Evolutionary conservation across 768 basidiomycete genomes (phyloP), one percentile per base, ranked within the genome.

Genomic region (Tubosaeta brunneosetosa): DNA sequence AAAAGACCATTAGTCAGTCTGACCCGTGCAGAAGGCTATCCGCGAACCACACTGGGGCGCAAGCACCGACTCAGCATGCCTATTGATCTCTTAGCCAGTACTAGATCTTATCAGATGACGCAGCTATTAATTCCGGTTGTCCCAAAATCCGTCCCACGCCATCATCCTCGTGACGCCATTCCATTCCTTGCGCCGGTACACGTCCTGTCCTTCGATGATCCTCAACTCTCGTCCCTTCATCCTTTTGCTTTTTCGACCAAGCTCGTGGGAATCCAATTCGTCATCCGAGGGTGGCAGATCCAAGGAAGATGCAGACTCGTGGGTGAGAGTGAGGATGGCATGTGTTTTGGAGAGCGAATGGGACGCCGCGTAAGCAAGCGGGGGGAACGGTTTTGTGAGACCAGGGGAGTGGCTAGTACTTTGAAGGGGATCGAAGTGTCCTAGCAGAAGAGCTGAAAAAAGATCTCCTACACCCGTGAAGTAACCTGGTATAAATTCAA

Each of bases 401-500:
- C 38, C 17, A 14, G 44, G 50, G 16, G 55, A 40, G 6, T 47
- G 1, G 38, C 19, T 31, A n/a, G n/a, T n/a, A 17, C 26, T 25
- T 22, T 29, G 62, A 17, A 57, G 54, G 43, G 74, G 67, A 40
- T 76, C 65, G 68, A 84, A 97, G 62, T 94, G 87, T 0, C 84
- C 94, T 4, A 95, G 76, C 26, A 94, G 82, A 50, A 97, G 82
- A 1, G 95, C 90, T 6, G 93, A 93, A 74, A 98, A 97, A 51
- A 97, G 83, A 68, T 99, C 97, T 16, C 97, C 97, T 11, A 97
- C 94, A 25, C 97, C 97, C 17, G 91, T 88, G 68, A 94, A 98
- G 73, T 97, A 97, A 11, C 94, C 94, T 6, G 86, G 81, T 42
- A 97, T 78, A 27, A 86, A 78, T 3, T 87, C 86, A 9, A 99